Base-by-base conservation (phyloP, 768 basidiomycete species). In the Pilatotrama ljubarskyi region DNA sequence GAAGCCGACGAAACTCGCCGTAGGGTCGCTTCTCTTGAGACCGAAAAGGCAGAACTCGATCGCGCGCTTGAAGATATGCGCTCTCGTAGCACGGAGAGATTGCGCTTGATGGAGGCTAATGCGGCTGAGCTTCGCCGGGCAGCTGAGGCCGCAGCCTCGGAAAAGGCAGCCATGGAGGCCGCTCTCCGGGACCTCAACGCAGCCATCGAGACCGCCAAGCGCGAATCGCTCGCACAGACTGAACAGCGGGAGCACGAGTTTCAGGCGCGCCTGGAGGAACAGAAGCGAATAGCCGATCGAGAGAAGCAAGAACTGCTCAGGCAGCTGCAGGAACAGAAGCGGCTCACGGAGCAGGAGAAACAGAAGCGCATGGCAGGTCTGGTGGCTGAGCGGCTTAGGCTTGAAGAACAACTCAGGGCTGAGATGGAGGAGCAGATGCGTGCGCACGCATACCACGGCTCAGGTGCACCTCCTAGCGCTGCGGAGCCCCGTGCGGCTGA, bases 251-350 rank as follows among this genome's bases (percentile, higher is more conserved):
- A 53, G 32, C 44, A 58, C 46, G n/a, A 43, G 36, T 32, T 58
- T 43, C 2, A 46, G 22, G 48, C 53, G 61, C 22, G 57, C 61
- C 36, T 61, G 13, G 50, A 41, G 25, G 36, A 46, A 29, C 37
- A 40, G 37, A 40, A 53, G 43, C 61, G 51, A 3, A 6, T 14
- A 9, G 51, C 51, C 17, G 22, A 36, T 9, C 35, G 40, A 14
- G 55, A 56, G 36, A 56, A 47, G 17, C n/a, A 41, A 7, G 44
- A 46, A n/a, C 61, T 56, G 0, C 41, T 57, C 20, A 35, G 20
- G 24, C 44, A 46, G 18, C 22, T 63, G 18, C 14, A 44, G 29
- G 52, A 58, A 13, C 37, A 47, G 46, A 50, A 58, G 18, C 51
- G 48, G 26, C 13, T 13, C 3, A 40, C 42, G 3, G 62, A 58